phyloP scores from a whole-genome alignment of 2,329 filamentous ascomycete genomes.

The Aureobasidium sp. region DNA sequence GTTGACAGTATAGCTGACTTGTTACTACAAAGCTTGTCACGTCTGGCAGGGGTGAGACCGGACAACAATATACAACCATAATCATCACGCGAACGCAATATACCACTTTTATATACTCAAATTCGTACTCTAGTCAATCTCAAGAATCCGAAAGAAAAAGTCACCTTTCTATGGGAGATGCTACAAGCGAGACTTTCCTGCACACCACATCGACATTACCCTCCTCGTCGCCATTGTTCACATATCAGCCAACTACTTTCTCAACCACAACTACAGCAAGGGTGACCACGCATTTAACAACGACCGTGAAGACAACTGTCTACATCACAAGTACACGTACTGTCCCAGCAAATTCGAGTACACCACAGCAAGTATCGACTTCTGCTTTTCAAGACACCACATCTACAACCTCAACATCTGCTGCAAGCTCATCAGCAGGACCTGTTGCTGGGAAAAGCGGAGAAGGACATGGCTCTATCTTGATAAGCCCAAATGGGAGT shows the following conservation, averaged over 20 bases:
- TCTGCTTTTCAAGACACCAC: not conserved
- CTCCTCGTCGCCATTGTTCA: not conserved
- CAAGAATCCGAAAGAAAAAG: too few species aligned
- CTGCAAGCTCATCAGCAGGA: not conserved
- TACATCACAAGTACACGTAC: not conserved
- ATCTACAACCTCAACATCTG: not conserved
- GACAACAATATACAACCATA: not conserved
- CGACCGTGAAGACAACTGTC: not conserved
- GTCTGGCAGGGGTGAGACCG: not conserved
- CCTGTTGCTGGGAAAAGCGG: not conserved
- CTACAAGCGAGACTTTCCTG: not conserved
- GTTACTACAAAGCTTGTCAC: not conserved
- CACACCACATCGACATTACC: not conserved
- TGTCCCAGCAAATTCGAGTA: not conserved
- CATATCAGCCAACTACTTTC: not conserved
- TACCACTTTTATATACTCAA: not conserved
- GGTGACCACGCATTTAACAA: not conserved
- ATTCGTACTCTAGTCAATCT: not conserved
- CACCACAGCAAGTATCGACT: not conserved
- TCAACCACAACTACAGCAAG: not conserved
- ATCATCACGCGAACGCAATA: not conserved
- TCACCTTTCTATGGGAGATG: not conserved
- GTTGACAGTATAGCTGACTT: not conserved
- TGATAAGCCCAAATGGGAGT: not conserved
- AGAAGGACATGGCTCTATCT: not conserved